Conservation (phyloP, 192 early-diverging fungal species). For the Umbelopsis isabellina region DNA sequence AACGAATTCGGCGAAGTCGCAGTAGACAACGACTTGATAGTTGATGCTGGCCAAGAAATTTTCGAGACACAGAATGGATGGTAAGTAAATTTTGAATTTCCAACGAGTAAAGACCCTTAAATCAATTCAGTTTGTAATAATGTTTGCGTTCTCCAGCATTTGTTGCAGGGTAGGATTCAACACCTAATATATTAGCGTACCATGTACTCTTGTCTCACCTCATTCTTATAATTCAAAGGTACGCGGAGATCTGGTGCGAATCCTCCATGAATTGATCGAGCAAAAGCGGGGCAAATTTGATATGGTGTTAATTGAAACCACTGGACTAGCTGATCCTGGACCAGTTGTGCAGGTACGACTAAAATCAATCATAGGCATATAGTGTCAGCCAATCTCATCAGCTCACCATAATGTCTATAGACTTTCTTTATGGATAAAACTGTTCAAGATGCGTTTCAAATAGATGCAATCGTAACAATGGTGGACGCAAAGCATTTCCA, state of each 20-base stretch:
- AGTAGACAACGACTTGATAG: constrained; percentile 30
- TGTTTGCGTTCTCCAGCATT: not conserved
- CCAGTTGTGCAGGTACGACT: constrained; percentile 34
- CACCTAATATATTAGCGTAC: not conserved
- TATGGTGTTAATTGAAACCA: constrained; percentile 45
- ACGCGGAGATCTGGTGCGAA: constrained; percentile 25
- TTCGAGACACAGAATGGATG: constrained; percentile 41
- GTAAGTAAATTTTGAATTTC: constrained; percentile 33
- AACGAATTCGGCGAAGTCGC: constrained; percentile 24
- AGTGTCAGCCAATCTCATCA: not conserved
- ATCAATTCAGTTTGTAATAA: too few species aligned
- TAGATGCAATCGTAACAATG: constrained; percentile 37
- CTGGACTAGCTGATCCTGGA: constrained; percentile 45
- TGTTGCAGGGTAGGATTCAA: constrained; percentile 15
- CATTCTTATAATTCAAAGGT: not conserved
- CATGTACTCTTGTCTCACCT: not conserved
- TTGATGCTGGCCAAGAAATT: constrained; percentile 35
- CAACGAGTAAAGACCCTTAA: too few species aligned
- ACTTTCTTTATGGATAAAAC: constrained; percentile 29
- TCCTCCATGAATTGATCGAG: constrained; percentile 22
- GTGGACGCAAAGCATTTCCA: constrained; percentile 39
- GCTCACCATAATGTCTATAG: not conserved
- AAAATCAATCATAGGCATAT: not conserved
- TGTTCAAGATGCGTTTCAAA: constrained; percentile 27
- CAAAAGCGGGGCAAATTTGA: constrained; percentile 32